Base-by-base conservation (phyloP, 75 land plant species). In the Selaginella tamariscina region DNA sequence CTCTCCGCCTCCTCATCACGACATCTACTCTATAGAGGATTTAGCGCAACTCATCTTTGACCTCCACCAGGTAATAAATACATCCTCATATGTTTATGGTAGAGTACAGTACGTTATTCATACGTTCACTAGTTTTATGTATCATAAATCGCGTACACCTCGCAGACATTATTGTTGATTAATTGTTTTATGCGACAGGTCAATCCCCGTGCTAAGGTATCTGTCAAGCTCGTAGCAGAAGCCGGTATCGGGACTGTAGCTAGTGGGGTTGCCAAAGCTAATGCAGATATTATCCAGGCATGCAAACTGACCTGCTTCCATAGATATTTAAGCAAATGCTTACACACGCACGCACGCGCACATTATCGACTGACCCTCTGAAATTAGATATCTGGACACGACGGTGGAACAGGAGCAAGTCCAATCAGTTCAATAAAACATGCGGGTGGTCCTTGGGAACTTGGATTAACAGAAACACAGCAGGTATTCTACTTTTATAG, bases 371-470 rank as follows among this genome's bases (percentile, higher is more conserved):
- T 65, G 26, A 65, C 66, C 31, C 20, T 70, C 31, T 72, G 22
- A 21, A 55, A 31, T 24, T 21, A 90, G 99, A 91, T 95, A 71
- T 95, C 99, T 39, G 99, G 99, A 24, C 96, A 91, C 77, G 99
- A 95, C 78, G 99, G 99, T 33, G 99, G 99, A 64, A 95, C 99
- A 71, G 99, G 99, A 66, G 99, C 99, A 21, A 90, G 97, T 64
- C 99, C 97, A 5, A 72, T 90, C 65, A 95, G 97, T 72, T 90
- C 97, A 64, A 95, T 95, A 54, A 95, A 95, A 72, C 96, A 95
- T 75, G 99, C 99, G 33, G 99, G 99, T 68, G 97, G 96, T 67
- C 99, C 99, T 22, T 95, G 99, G 99, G 99, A 95, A 72, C 86
- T 95, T 56, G 99, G 99, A 54, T 71, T 95, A 26, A 79, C 92